Evolutionary conservation across 176 grass and related monocot genomes (phyloP).

Genomic region (Oryza nivara): DNA sequence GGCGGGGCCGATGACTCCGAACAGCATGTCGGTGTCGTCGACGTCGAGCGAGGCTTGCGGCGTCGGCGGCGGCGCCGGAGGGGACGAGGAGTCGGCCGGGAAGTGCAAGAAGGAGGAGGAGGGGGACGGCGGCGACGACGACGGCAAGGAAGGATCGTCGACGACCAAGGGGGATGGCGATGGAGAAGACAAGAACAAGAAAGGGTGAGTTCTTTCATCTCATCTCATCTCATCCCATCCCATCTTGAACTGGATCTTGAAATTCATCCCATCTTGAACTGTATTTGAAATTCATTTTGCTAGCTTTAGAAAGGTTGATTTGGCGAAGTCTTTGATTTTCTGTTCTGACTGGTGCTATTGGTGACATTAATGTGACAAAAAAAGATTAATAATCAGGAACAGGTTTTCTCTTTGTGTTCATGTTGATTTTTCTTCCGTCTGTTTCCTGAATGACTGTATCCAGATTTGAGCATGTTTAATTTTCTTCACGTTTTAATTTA

Average conservation of each 20-base stretch:
- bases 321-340: neutral
- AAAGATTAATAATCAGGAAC: slow-evolving; percentile 21
- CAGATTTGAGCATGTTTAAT: neutral
- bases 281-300: slow-evolving; percentile 14
- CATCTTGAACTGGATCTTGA: slow-evolving; percentile 13
- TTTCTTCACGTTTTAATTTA: neutral
- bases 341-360: neutral
- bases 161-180: slow-evolving; percentile 30
- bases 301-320: neutral
- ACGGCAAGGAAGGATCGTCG: slow-evolving; percentile 45
- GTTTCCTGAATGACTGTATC: neutral
- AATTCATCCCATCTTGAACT: slow-evolving; percentile 1
- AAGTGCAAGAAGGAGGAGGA: slow-evolving; percentile 57
- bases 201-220: slow-evolving; percentile 61
- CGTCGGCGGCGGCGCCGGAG: neutral
- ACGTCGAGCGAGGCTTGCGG: slow-evolving; percentile 48
- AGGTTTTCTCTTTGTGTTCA: neutral
- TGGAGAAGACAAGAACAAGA: slow-evolving; percentile 68
- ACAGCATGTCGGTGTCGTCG: slow-evolving; percentile 67
- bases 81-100: slow-evolving; percentile 32
- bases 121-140: slow-evolving; percentile 42
- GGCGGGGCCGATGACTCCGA: slow-evolving; percentile 53
- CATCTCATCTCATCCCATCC: slow-evolving; percentile 3
- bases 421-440: slow-evolving; percentile 5
- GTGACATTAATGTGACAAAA: neutral